Percentiles rank a stretch among this genome's conserved stretches.
phyloP scores from a whole-genome alignment of 768 basidiomycete genomes.

The Pulveroboletus sp. region DNA sequence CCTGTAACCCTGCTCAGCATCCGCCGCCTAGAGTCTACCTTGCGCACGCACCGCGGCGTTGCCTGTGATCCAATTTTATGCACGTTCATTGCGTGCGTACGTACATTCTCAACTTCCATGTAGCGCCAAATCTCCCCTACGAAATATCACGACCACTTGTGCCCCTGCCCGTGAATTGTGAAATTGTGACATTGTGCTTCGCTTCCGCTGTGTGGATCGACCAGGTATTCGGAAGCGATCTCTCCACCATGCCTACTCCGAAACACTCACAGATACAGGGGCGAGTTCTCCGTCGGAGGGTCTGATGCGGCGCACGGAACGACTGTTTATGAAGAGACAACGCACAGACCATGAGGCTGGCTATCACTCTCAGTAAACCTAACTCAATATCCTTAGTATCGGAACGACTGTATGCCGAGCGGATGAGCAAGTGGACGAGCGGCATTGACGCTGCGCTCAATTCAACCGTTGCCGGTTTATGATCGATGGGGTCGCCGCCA shows the following conservation, averaged over 20 bases:
- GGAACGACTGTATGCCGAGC: too few relatives aligned
- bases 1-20: not conserved
- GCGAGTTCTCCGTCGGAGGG: constrained; percentile 26
- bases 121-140: constrained; percentile 8
- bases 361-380: constrained; percentile 12
- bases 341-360: constrained; percentile 25
- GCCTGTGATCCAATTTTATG: constrained; percentile 11
- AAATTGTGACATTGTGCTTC: constrained; percentile 9
- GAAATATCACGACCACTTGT: constrained; percentile 17
- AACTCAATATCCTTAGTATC: constrained; percentile 5
- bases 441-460: too few relatives aligned
- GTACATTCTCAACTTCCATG: constrained; percentile 9
- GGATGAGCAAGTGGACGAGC: too few relatives aligned
- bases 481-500: too few relatives aligned
- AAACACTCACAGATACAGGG: not conserved
- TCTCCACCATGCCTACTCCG: not conserved
- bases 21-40: constrained; percentile 6
- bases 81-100: constrained; percentile 16
- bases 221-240: constrained; percentile 12
- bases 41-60: constrained; percentile 6
- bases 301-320: constrained; percentile 15
- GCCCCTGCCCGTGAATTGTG: constrained; percentile 2
- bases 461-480: too few relatives aligned
- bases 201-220: constrained; percentile 11
- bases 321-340: constrained; percentile 16